A percentile compares a stretch with the other conserved stretches of the same genome.
phyloP scores from a whole-genome alignment of 2,329 filamentous ascomycete species.

The Penicillium corylophilum region DNA sequence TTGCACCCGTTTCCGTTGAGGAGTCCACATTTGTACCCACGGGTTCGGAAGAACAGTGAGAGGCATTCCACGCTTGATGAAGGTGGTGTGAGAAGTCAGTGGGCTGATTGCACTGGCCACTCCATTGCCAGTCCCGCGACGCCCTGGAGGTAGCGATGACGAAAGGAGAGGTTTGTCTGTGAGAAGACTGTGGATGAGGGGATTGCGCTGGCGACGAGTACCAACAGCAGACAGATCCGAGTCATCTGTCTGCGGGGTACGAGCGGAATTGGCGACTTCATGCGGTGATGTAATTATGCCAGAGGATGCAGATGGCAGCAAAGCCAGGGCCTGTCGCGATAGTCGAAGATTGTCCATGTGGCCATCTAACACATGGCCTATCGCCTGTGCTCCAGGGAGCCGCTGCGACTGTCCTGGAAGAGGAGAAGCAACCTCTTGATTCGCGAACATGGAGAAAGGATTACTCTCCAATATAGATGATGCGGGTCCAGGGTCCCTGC shows the following conservation, averaged over 20 bases:
- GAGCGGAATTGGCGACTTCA: slow-evolving; percentile 68
- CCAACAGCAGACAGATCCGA: slow-evolving; percentile 49
- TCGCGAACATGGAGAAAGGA: slow-evolving; percentile 46
- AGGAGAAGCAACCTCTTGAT: slow-evolving; percentile 27
- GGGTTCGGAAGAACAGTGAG: slow-evolving; percentile 79
- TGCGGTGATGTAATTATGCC: slow-evolving; percentile 83
- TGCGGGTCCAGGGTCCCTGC: slow-evolving; percentile 13
- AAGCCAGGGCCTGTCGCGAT: slow-evolving; percentile 65
- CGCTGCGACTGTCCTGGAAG: slow-evolving; percentile 16
- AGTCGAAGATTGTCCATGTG: slow-evolving; percentile 73
- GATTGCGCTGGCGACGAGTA: slow-evolving; percentile 68
- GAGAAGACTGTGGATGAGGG: slow-evolving; percentile 89
- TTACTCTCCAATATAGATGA: slow-evolving; percentile 36
- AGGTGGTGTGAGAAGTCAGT: slow-evolving; percentile 63
- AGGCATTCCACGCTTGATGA: slow-evolving; percentile 89
- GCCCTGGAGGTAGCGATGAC: slow-evolving; percentile 77
- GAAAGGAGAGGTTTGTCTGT: slow-evolving; percentile 94
- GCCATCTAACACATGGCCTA: slow-evolving; percentile 34
- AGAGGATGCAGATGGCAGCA: slow-evolving; percentile 81
- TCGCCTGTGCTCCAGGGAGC: slow-evolving; percentile 8
- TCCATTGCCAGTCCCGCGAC: slow-evolving; percentile 48
- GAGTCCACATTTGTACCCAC: slow-evolving; percentile 63
- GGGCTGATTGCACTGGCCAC: slow-evolving; percentile 30
- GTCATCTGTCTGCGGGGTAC: slow-evolving; percentile 24
- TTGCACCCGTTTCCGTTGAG: slow-evolving; percentile 62